Base-by-base conservation (phyloP, 352 stramenopile genomes). In the Phytophthora ohioensis region DNA sequence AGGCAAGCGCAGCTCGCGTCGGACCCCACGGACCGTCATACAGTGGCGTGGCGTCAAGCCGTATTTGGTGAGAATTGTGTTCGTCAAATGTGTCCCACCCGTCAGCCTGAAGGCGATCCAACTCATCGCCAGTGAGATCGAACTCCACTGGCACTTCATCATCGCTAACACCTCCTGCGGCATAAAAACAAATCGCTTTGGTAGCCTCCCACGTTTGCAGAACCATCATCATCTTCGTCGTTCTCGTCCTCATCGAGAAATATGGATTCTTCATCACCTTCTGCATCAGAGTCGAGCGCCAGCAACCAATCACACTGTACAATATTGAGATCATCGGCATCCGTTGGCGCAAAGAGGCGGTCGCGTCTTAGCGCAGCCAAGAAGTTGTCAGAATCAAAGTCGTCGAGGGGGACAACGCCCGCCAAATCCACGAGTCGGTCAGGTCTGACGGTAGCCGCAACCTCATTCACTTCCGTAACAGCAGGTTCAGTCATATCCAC, bases 301-400 rank as follows among this genome's bases (percentile, higher is more conserved):
- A 53, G 56, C 42, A 55, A 36, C 56, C 56, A 63, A 31, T 54
- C 56, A 11, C 0, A n/a, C 3, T 54, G 42, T 7, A 8, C 56
- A 35, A 36, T 13, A 31, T 54, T 54, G 56, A 55, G 30, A 43
- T 63, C 45, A 21, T 42, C 57, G 0, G 30, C 5, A 13, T 34
- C 34, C 0, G 2, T 4, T 12, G 35, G 12, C 2, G 12, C 21
- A 42, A 56, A 64, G 11, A 64, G 35, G 0, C 13, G 2, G 11
- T 64, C 57, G 11, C 57, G 57, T 2, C 12, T 39, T 11, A 64
- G 5, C 3, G 57, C 57, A 17, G 38, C 46, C 43, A 57, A 32
- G 27, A 64, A 49, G 17, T 64, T 17, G 2, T 41, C 34, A 2
- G 43, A 55, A 11, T 64, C 57, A 21, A 64, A 64, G 11, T 64